Evolutionary conservation across 306 rosid species (phyloP).

Genomic region (Casuarina glauca): DNA sequence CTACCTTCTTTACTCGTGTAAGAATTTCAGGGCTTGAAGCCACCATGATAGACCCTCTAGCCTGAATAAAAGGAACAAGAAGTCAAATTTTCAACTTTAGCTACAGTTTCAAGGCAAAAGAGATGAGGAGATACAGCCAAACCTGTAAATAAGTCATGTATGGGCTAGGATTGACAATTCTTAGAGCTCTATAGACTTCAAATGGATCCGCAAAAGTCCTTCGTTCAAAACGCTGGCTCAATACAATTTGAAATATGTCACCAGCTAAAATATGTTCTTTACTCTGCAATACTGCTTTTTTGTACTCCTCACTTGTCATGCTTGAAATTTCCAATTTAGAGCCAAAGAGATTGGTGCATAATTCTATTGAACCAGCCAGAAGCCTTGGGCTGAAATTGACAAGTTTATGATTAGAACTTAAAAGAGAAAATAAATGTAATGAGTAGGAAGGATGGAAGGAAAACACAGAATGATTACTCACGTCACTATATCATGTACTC

Average conservation of each 20-base stretch:
- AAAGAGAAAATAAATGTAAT: neutral
- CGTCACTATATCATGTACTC: conserved; percentile 84
- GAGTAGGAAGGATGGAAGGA: conserved; percentile 6
- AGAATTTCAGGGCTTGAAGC: conserved; percentile 99
- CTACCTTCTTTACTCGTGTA: conserved; percentile 87
- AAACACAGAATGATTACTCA: conserved; percentile 40
- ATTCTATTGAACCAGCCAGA: conserved; percentile 81
- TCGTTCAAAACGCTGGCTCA: conserved; percentile 92
- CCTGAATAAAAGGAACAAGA: conserved; percentile 46
- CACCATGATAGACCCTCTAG: conserved; percentile 92
- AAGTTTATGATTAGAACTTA: conserved; percentile 24
- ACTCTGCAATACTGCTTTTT: conserved; percentile 77
- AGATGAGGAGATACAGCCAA: conserved; percentile 20
- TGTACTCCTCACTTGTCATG: conserved; percentile 82
- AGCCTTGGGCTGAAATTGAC: conserved; percentile 85
- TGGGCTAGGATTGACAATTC: conserved; percentile 97
- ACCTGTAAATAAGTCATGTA: conserved; percentile 98
- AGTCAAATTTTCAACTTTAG: conserved; percentile 19
- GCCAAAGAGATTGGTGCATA: conserved; percentile 64
- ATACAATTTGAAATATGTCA: conserved; percentile 92
- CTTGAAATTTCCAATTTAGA: conserved; percentile 68
- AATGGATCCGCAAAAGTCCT: conserved; percentile 99
- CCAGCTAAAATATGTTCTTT: conserved; percentile 96
- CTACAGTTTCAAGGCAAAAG: neutral
- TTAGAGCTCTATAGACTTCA: conserved; percentile 87